Conservation (phyloP, 2,329 filamentous ascomycete genomes). For the Onygenales sp. region DNA sequence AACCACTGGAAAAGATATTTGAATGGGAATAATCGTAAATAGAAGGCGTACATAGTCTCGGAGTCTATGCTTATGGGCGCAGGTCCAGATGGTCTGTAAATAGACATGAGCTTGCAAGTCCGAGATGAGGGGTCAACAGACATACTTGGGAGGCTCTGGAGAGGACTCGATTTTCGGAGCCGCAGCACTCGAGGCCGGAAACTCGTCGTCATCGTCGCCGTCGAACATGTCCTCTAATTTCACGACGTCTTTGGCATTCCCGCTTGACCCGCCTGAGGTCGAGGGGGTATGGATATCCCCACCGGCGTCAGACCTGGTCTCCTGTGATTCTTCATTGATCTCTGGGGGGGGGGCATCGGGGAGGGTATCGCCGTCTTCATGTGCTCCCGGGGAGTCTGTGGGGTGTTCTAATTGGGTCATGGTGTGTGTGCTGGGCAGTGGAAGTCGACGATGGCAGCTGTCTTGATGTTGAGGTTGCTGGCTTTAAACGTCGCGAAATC, state of each 20-base stretch:
- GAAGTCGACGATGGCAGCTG: too few species aligned
- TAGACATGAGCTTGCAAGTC: background rate
- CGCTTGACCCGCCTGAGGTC: conserved; percentile 19
- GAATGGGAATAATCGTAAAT: conserved; percentile 92
- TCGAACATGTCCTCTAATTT: conserved; percentile 53
- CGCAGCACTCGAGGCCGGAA: conserved; percentile 43
- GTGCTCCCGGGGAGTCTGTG: too few species aligned
- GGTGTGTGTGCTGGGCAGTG: too few species aligned
- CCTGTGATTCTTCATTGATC: background rate
- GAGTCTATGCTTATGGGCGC: conserved; percentile 54
- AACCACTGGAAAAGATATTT: conserved; percentile 94
- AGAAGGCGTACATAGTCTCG: conserved; percentile 85
- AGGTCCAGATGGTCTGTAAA: conserved; percentile 19
- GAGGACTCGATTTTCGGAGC: conserved; percentile 34
- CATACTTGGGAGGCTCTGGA: conserved; percentile 12
- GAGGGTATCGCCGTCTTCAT: background rate
- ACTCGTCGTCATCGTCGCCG: conserved; percentile 49
- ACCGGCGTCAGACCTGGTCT: background rate
- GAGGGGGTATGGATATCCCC: background rate
- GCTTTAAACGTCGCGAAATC: too few species aligned
- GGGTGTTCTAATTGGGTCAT: too few species aligned
- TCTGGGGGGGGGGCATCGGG: background rate
- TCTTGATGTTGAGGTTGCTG: too few species aligned
- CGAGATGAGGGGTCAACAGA: conserved; percentile 10
- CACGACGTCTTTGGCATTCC: conserved; percentile 20